These are phyloP conservation scores for Trichomonascaceae sp. DNA, from an alignment of 1,139 yeast genomes.

Conservation along the genomic window DNA sequence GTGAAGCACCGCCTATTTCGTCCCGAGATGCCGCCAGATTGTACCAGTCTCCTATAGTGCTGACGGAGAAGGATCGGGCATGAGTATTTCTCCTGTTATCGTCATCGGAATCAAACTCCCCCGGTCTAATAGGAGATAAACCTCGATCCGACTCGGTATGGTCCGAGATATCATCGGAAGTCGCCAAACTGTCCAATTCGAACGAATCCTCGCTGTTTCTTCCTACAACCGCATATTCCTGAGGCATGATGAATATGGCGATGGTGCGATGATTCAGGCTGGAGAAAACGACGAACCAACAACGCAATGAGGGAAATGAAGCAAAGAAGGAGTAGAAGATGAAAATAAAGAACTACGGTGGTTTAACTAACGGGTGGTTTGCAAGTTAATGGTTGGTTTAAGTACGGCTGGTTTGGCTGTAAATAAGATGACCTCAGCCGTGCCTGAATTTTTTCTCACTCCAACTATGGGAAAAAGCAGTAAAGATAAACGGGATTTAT, in stretches of 20 bases:
- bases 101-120: constrained; percentile 10
- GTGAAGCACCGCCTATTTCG: constrained; percentile 20
- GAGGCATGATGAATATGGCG: constrained; percentile 1
- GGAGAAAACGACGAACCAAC: neutral
- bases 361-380: too few species aligned
- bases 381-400: too few species aligned
- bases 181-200: constrained; percentile 34
- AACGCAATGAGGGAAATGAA: neutral
- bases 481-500: constrained; percentile 90
- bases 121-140: constrained; percentile 19
- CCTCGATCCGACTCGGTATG: constrained; percentile 24
- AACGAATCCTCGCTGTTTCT: constrained; percentile 25
- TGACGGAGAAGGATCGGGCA: constrained; percentile 23
- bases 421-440: neutral
- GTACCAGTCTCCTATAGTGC: constrained; percentile 29
- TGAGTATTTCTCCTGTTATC: constrained; percentile 6
- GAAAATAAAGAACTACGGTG: too few species aligned
- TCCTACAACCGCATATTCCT: constrained; percentile 1
- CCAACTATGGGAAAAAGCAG: constrained; percentile 81
- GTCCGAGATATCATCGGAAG: constrained; percentile 24
- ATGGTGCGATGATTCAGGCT: neutral
- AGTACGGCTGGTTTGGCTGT: too few species aligned
- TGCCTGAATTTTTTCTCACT: neutral
- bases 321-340: too few species aligned
- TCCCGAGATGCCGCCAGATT: constrained; percentile 29